Evolutionary conservation across 2,329 filamentous ascomycete genomes (phyloP).

Genomic region (Fusarium verrucosum): DNA sequence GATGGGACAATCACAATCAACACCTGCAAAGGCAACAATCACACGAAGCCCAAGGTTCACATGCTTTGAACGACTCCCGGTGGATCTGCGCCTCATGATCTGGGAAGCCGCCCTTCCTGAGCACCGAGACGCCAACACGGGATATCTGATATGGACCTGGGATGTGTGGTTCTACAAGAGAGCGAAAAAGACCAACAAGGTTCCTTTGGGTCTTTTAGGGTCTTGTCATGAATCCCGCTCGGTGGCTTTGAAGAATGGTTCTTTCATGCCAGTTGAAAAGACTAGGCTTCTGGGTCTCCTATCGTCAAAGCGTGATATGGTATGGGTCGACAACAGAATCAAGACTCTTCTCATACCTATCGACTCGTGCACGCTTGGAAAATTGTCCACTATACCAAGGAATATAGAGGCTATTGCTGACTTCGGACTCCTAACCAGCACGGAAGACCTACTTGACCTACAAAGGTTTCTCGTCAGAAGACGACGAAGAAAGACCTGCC

Average conservation of each 20-base stretch:
- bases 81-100: conserved; percentile 2
- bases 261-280: not conserved
- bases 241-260: not conserved
- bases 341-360: not conserved
- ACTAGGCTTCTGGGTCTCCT: not conserved
- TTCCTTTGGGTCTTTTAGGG: not conserved
- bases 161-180: not conserved
- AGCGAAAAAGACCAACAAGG: not conserved
- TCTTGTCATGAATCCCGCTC: not conserved
- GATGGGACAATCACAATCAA: too few species aligned
- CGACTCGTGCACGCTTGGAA: not conserved
- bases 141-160: not conserved
- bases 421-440: not conserved
- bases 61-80: not conserved
- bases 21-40: too few species aligned
- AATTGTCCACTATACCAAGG: not conserved
- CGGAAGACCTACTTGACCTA: not conserved
- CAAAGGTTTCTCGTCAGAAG: not conserved
- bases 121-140: not conserved
- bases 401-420: not conserved
- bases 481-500: too few species aligned
- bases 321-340: not conserved
- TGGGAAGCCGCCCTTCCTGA: conserved; percentile 6
- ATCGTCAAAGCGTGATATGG: not conserved
- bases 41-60: not conserved